A percentile compares a stretch with the other conserved stretches of the same genome.
phyloP scores from a whole-genome alignment of 495 filamentous ascomycete species.

The Penicillium goetzii region DNA sequence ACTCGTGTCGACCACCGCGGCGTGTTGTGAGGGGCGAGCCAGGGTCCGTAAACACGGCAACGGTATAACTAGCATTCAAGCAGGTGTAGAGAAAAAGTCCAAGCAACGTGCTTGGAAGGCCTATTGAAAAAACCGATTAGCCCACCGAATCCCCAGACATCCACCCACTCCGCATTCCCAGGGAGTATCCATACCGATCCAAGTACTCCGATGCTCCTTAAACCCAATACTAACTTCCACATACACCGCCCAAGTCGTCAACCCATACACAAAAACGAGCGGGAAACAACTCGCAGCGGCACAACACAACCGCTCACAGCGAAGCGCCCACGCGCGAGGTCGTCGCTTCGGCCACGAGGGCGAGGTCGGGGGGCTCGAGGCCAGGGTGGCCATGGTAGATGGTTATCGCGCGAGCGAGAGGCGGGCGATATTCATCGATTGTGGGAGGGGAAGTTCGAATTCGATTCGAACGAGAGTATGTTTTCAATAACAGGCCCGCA shows the following conservation, averaged over 20 bases:
- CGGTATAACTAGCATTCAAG: slow-evolving; percentile 85
- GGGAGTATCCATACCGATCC: slow-evolving; percentile 63
- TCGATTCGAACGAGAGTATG: neutral
- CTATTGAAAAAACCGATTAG: slow-evolving; percentile 23
- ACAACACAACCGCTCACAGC: slow-evolving; percentile 85
- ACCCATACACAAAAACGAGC: slow-evolving; percentile 81
- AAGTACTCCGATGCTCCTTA: slow-evolving; percentile 54
- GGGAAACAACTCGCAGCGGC: slow-evolving; percentile 81
- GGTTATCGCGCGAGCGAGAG: slow-evolving; percentile 18
- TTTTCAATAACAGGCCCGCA: slow-evolving; percentile 17
- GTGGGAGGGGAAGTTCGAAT: neutral
- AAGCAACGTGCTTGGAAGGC: slow-evolving; percentile 52
- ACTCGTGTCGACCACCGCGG: slow-evolving; percentile 47
- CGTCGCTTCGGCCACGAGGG: slow-evolving; percentile 55
- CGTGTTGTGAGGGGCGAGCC: slow-evolving; percentile 64
- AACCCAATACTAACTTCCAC: slow-evolving; percentile 79
- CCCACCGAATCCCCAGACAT: neutral
- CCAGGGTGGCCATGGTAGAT: slow-evolving; percentile 46
- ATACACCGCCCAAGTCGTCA: slow-evolving; percentile 90
- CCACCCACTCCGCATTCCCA: neutral
- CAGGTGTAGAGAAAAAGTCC: slow-evolving; percentile 75
- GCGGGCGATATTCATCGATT: slow-evolving; percentile 22
- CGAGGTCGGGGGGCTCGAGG: slow-evolving; percentile 48
- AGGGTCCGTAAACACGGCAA: slow-evolving; percentile 89
- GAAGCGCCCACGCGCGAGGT: slow-evolving; percentile 67